Evolutionary conservation across 1,139 yeast genomes (phyloP), one percentile per base, ranked within the genome.

Genomic region (Pichia terricola): DNA sequence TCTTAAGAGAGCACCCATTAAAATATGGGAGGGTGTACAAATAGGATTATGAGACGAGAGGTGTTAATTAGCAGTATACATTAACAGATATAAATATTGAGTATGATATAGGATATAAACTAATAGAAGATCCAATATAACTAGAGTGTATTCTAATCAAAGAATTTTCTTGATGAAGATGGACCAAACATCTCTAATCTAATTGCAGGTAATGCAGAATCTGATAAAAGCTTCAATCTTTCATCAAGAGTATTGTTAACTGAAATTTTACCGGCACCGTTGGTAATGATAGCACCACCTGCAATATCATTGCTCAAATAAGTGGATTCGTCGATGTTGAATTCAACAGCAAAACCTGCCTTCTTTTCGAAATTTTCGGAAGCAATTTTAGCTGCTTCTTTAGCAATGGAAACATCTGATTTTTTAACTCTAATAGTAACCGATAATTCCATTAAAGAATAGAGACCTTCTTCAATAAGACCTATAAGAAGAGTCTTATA

Each of bases 241-340:
- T 89, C 96, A 59, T 87, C 96, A 60, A 94, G 75, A 36, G 98
- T 89, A 70, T 91, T 91, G 67, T 86, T 73, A 47, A 91, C 87
- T 56, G 82, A 89, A 55, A 94, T 89, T 68, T 84, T 87, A 45
- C 95, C 95, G 34, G 76, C 63, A 38, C 75, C 75, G 60, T 83
- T 85, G 48, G 74, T 64, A 42, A 87, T 73, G 44, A 87, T 65
- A 43, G 81, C 87, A 59, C 99, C 99, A 50, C 99, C 99, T 41
- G 94, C 79, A 49, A 69, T 67, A 50, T 79, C 81, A 45, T 77
- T 72, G 51, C 70, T 69, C 61, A 88, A 73, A 62, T 64, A 77
- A 39, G 71, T 62, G 6, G 66, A 57, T 52, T 81, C 84, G 54
- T 77, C 77, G 48, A 87, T 63, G n/a, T 66, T 53, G 44, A 78